Base-by-base conservation (phyloP, 2,329 filamentous ascomycete species). In the Fusarium sp. region DNA sequence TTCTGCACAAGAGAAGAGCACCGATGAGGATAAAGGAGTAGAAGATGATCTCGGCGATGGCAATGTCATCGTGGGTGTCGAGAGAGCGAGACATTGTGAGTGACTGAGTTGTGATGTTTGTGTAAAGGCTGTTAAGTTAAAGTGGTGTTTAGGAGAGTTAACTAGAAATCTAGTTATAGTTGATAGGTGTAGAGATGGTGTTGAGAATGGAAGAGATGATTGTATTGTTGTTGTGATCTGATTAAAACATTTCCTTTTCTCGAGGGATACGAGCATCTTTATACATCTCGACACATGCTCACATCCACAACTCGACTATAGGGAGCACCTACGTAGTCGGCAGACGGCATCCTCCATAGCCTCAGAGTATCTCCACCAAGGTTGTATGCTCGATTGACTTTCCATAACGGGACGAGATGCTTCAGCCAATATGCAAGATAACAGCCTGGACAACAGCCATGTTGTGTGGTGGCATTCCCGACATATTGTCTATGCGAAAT, bases 1-100 rank as follows among this genome's bases (percentile, higher is more conserved):
- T 75, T 59, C 71, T 87, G 13, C 87, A 88, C 57, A 90, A 63
- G 38, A 74, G 52, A 55, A 81, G 55, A 38, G 71, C 74, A 18
- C 72, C 73, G 44, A 66, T 45, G 43, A 81, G 72, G 52, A 76
- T 72, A 58, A 75, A 57, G 22, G 69, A 22, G 65, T 77, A 79
- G 59, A 79, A 43, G 60, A 72, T 42, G 31, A 80, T 72, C 33
- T 79, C 73, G 24, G 76, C 78, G 34, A 78, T 76, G 63, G 77
- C 72, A 24, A 79, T 76, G 38, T 71, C 64, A 48, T 80, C 77
- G 56, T 78, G 78, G 18, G 66, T 55, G 34, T 75, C 63, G 10
- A 79, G 63, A 34, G 75, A 56, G 10, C 72, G 68, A 20, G 58
- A 22, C 72, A 75, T 75, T 42, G 33, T 63, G 56, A 26, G 15